Evolutionary conservation across 495 filamentous ascomycete genomes (phyloP), one percentile per base, ranked within the genome.

Genomic region (Penicillium subrubescens): DNA sequence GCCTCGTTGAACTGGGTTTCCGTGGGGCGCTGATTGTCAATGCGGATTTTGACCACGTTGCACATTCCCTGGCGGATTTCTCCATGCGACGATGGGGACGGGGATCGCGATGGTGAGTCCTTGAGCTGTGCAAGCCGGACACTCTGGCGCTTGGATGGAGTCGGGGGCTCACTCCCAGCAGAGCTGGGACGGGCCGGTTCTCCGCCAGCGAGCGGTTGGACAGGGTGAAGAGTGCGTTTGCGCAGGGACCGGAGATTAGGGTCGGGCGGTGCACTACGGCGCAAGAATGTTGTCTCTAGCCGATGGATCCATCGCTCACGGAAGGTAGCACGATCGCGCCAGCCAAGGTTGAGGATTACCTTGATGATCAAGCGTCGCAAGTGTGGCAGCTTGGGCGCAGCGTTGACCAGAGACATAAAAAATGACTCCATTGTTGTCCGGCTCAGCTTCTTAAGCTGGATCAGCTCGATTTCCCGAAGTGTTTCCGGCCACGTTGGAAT

Each of bases 1-100:
- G 83, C 83, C 77, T 94, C 93, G 23, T 83, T 84, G 66, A 84
- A 90, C 44, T 89, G 88, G n/a, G 78, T 81, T 67, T 95, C 93
- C 1, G 79, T 83, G 21, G 90, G 90, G 48, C 92, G 87, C 67
- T 90, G 86, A 73, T 96, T 94, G 70, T 96, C 93, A 57, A 97
- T 89, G 21, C 86, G 80, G 50, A 97, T 83, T 50, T 87, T 85
- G n/a, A 97, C 92, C 37, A 86, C 78, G 27, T 93, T 82, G 74
- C 93, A 97, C 82, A 92, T 82, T 2, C 93, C 92, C 52, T 95
- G 93, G 17, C 89, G 75, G 61, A 51, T 41, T 2, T 43, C 23
- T 5, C 75, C 66, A 6, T 73, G 64, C 12, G 35, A 8, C 14
- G 41, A 27, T 8, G 50, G 29, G n/a, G 51, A 35, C 2, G 37